A percentile compares a stretch with the other conserved stretches of the same genome.
phyloP scores from a whole-genome alignment of 768 basidiomycete genomes.

The Butyriboletus loyo region DNA sequence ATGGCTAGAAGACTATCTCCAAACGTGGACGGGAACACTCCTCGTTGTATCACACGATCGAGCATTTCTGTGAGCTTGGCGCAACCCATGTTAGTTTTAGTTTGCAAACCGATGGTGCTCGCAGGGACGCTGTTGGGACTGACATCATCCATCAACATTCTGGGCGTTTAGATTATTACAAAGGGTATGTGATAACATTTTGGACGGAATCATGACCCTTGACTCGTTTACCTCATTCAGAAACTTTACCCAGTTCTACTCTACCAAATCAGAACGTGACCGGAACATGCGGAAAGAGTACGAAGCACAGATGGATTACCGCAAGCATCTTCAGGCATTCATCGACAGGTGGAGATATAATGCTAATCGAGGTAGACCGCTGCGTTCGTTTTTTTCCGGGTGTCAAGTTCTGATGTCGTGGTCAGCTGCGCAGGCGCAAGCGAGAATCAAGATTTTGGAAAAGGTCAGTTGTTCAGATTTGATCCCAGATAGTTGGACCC shows the following conservation, averaged over 20 bases:
- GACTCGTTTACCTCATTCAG: slow-evolving; percentile 35
- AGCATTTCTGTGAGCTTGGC: slow-evolving; percentile 72
- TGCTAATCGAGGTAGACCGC: slow-evolving; percentile 74
- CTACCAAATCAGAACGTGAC: slow-evolving; percentile 94
- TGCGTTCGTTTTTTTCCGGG: not conserved
- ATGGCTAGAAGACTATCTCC: slow-evolving; percentile 96
- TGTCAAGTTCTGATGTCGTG: slow-evolving; percentile 1
- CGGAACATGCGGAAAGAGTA: slow-evolving; percentile 92
- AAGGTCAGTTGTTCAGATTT: slow-evolving; percentile 45
- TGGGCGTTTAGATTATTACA: slow-evolving; percentile 92
- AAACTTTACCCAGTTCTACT: slow-evolving; percentile 98
- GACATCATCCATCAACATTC: slow-evolving; percentile 98
- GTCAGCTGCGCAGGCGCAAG: slow-evolving; percentile 82
- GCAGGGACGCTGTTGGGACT: slow-evolving; percentile 90
- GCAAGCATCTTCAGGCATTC: slow-evolving; percentile 94
- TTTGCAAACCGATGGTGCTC: not conserved
- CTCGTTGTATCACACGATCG: slow-evolving; percentile 99
- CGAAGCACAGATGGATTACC: slow-evolving; percentile 92
- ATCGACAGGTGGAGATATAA: slow-evolving; percentile 99
- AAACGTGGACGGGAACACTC: slow-evolving; percentile 90
- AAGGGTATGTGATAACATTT: slow-evolving; percentile 55
- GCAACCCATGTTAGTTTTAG: not conserved
- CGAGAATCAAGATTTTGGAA: slow-evolving; percentile 72
- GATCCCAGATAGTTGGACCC: not conserved
- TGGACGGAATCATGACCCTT: not conserved